Base-by-base conservation (phyloP, 495 filamentous ascomycete species). In the Cercophora scortea region DNA sequence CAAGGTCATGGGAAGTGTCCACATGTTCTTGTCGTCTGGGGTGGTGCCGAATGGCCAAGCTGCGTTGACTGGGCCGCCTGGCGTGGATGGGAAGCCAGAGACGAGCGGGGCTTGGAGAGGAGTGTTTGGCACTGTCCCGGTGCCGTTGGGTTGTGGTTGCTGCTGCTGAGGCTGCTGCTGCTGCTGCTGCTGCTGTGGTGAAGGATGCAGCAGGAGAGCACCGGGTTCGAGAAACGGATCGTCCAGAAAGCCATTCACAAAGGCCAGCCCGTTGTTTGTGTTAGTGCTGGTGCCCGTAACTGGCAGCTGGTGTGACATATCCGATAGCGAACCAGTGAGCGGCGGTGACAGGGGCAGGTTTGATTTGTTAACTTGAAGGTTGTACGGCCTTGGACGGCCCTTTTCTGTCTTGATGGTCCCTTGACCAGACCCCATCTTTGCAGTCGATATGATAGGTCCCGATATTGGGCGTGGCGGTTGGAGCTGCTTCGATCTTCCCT, bases 191-290 rank as follows among this genome's bases (percentile, higher is more conserved):
- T 25, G 25, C 2, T 25, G 25, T 25, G 25, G 25, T 17, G 32
- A 9, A 2, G 25, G 17, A 8, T 32, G 18, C 11, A 12, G 12
- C 34, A 48, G 39, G 19, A 55, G 33, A 7, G n/a, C 42, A 13
- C 8, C 4, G 25, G 61, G 42, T 25, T 59, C 49, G 42, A 55
- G 39, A 49, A 75, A 74, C 7, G 68, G 68, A 43, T 73, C 68
- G 3, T 72, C 69, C 9, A 73, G 51, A 32, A 64, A 59, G 10
- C 60, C 63, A 46, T 47, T 69, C 16, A 69, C 58, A 38, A 70
- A 64, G 15, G 46, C 49, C 17, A 32, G 44, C n/a, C 19, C 19
- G 15, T 45, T 49, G 41, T 19, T 50, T 36, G 15, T 17, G 47
- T 51, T 43, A 6, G 32, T 42, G 13, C 42, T 54, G 25, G 33